phyloP scores from a whole-genome alignment of 2,329 filamentous ascomycete species.

The Aphanoascus verrucosus region DNA sequence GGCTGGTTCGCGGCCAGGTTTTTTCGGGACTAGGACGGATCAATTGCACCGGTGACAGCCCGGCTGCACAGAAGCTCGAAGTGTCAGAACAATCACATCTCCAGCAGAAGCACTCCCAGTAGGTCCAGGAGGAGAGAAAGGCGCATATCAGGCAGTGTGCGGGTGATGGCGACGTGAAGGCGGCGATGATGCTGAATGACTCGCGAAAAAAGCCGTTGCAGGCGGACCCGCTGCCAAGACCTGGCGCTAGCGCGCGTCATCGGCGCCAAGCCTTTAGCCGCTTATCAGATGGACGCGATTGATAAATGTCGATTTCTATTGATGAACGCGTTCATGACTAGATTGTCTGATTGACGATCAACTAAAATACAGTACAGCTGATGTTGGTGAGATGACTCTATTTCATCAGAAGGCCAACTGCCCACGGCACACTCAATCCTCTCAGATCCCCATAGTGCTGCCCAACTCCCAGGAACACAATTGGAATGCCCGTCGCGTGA shows the following conservation, averaged over 20 bases:
- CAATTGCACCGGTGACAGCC: no score
- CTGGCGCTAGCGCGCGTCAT: no score
- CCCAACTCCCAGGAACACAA: slow-evolving; percentile 74
- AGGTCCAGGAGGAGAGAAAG: no score
- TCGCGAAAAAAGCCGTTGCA: slow-evolving; percentile 1
- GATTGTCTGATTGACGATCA: no score
- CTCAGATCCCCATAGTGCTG: slow-evolving; percentile 58
- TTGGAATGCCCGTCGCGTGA: slow-evolving; percentile 90
- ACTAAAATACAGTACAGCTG: no score
- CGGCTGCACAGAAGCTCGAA: no score
- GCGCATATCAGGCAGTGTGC: no score
- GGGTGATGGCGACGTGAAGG: not conserved
- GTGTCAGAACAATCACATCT: no score
- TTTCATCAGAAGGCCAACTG: slow-evolving; percentile 51
- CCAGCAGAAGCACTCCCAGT: no score
- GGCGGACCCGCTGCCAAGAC: not conserved
- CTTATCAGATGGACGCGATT: no score
- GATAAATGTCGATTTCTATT: not conserved
- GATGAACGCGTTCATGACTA: not conserved
- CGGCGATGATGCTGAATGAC: not conserved
- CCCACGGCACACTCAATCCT: slow-evolving; percentile 54
- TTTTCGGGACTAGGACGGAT: no score
- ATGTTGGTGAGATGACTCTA: slow-evolving; percentile 12
- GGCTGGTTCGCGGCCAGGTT: no score
- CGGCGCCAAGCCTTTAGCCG: not conserved